These are phyloP conservation scores for Allium sativum DNA, from an alignment of 106 monocot genomes.

Conservation along the genomic window DNA sequence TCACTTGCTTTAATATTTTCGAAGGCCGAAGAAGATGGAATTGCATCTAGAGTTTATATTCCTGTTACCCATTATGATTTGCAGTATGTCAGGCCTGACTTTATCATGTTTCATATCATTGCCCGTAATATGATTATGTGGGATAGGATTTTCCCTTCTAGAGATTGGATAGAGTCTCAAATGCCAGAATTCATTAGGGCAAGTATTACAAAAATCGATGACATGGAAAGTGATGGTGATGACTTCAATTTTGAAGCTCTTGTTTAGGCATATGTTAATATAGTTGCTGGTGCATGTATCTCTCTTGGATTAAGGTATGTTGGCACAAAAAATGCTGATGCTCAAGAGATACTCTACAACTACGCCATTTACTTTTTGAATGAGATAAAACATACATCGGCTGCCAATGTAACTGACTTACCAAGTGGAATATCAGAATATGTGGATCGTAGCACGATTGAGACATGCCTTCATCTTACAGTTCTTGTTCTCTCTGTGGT, in stretches of 20 bases:
- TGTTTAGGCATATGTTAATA: slow-evolving; percentile 83
- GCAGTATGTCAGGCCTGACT: slow-evolving; percentile 95
- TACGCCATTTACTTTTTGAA: slow-evolving; percentile 79
- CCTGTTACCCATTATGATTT: slow-evolving; percentile 82
- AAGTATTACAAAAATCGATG: slow-evolving; percentile 25
- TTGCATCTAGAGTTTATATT: slow-evolving; percentile 59
- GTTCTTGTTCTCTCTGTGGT: slow-evolving; percentile 89
- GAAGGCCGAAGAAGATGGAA: slow-evolving; percentile 81
- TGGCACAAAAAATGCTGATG: slow-evolving; percentile 82
- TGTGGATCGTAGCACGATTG: slow-evolving; percentile 83
- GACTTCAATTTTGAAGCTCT: slow-evolving; percentile 66
- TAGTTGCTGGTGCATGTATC: slow-evolving; percentile 76
- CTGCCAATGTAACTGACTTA: slow-evolving; percentile 22
- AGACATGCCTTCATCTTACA: slow-evolving; percentile 72
- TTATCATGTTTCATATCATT: slow-evolving; percentile 90
- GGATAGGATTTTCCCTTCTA: slow-evolving; percentile 67
- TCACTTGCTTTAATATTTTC: slow-evolving; percentile 86
- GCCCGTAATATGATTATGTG: slow-evolving; percentile 88
- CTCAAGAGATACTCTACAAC: slow-evolving; percentile 73
- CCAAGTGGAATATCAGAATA: slow-evolving; percentile 59
- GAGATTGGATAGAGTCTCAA: slow-evolving; percentile 79
- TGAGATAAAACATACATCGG: slow-evolving; percentile 81
- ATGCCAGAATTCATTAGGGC: slow-evolving; percentile 61
- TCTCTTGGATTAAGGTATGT: slow-evolving; percentile 79
- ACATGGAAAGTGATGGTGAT: slow-evolving; percentile 42